Evolutionary conservation across 331 rosid species (phyloP).

Genomic region (Dryas integrifolia): DNA sequence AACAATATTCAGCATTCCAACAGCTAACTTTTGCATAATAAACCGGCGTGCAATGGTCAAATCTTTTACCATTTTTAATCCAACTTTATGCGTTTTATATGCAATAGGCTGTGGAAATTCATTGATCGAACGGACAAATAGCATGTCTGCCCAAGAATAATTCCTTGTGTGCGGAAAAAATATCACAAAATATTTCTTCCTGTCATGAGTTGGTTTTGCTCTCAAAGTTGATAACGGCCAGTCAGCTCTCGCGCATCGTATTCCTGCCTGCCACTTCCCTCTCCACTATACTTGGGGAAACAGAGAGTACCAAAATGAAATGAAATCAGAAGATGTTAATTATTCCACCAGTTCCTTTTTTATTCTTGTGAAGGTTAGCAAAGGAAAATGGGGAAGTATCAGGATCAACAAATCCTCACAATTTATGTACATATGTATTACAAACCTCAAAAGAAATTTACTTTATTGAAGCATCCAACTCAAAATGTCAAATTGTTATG

Average conservation of each 20-base stretch:
- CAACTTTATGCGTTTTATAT: constrained; percentile 69
- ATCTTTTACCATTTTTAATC: constrained; percentile 75
- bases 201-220: constrained; percentile 96
- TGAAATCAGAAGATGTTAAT: constrained; percentile 6
- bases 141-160: constrained; percentile 94
- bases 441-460: not conserved
- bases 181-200: constrained; percentile 86
- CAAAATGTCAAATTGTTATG: constrained; percentile 3
- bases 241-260: constrained; percentile 91
- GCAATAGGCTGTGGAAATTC: constrained; percentile 88
- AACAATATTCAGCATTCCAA: constrained; percentile 79
- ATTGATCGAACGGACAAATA: constrained; percentile 69
- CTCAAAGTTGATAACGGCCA: constrained; percentile 90
- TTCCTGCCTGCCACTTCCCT: constrained; percentile 98
- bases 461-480: not conserved
- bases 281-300: constrained; percentile 73
- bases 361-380: not conserved
- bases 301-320: constrained; percentile 14
- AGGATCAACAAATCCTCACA: not conserved
- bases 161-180: constrained; percentile 88
- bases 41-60: constrained; percentile 69
- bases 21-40: constrained; percentile 83
- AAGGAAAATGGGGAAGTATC: constrained; percentile 6
- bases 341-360: constrained; percentile 1
- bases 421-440: not conserved